These are phyloP conservation scores for Erigeron canadensis DNA, from an alignment of 129 eudicot species.

Conservation along the genomic window DNA sequence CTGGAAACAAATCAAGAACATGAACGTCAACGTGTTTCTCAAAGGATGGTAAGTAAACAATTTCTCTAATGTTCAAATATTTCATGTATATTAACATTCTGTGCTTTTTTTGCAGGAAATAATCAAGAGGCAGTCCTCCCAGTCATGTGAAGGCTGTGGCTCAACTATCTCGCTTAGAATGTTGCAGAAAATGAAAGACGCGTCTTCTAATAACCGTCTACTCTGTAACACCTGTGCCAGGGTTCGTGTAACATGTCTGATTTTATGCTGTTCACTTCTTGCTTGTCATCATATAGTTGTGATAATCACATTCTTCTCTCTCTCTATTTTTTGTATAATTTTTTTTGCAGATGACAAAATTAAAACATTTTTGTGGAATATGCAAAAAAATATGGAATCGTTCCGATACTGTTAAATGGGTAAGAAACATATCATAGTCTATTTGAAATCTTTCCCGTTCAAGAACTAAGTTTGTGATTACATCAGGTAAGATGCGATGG, in stretches of 20 bases:
- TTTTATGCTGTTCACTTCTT: slow-evolving; percentile 21
- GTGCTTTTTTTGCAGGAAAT: slow-evolving; percentile 40
- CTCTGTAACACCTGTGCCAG: slow-evolving; percentile 76
- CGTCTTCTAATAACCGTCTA: slow-evolving; percentile 40
- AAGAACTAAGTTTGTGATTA: slow-evolving; percentile 21
- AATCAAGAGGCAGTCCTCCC: slow-evolving; percentile 38
- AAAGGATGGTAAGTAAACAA: slow-evolving; percentile 45
- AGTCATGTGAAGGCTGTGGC: slow-evolving; percentile 84
- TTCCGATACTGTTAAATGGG: slow-evolving; percentile 78
- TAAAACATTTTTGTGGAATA: slow-evolving; percentile 74
- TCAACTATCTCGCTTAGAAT: slow-evolving; percentile 42
- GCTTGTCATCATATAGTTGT: background rate
- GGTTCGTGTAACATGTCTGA: slow-evolving; percentile 51
- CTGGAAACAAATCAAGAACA: slow-evolving; percentile 55
- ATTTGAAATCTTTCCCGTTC: background rate
- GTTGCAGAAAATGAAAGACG: slow-evolving; percentile 43
- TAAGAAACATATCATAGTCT: slow-evolving; percentile 28
- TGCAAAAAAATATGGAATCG: slow-evolving; percentile 84
- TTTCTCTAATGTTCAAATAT: slow-evolving; percentile 7
- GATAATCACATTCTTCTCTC: slow-evolving; percentile 5
- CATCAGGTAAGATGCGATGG: slow-evolving; percentile 77
- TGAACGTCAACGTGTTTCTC: slow-evolving; percentile 31
- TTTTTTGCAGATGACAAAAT: slow-evolving; percentile 56
- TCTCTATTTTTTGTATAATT: background rate
- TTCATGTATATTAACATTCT: slow-evolving; percentile 11